A percentile compares a stretch with the other conserved stretches of the same genome.
Evolutionary conservation across 805 yeast genomes (phyloP).

Genomic region (Tetrapisispora phaffii): DNA sequence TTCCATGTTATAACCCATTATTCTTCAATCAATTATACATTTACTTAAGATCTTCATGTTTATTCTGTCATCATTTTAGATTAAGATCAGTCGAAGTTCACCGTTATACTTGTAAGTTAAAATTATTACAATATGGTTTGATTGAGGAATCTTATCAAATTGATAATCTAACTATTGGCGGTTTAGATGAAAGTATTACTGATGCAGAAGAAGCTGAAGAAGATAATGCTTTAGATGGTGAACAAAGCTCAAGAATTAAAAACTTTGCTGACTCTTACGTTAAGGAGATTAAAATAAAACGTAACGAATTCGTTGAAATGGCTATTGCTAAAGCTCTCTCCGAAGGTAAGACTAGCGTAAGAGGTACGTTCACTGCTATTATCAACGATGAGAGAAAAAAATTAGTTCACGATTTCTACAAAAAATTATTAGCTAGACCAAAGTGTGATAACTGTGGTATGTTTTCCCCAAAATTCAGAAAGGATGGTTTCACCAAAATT

Average conservation of each 20-base stretch:
- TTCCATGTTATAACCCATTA: conserved; percentile 89
- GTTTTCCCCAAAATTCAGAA: conserved; percentile 89
- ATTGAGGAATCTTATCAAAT: conserved; percentile 66
- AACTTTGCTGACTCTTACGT: conserved; percentile 34
- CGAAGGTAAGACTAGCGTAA: conserved; percentile 58
- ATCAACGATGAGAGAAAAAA: conserved; percentile 79
- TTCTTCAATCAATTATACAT: conserved; percentile 88
- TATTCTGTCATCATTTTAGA: conserved; percentile 82
- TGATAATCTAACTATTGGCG: conserved; percentile 44
- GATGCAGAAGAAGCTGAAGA: conserved; percentile 38
- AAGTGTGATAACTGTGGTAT: conserved; percentile 94
- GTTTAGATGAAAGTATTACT: conserved; percentile 28
- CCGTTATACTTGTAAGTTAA: conserved; percentile 65
- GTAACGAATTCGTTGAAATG: conserved; percentile 62
- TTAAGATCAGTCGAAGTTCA: conserved; percentile 62
- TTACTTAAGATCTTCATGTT: conserved; percentile 73
- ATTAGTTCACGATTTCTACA: conserved; percentile 64
- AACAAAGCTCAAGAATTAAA: conserved; percentile 14
- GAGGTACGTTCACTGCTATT: conserved; percentile 73
- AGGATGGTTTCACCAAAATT: conserved; percentile 87
- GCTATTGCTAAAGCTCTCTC: conserved; percentile 63
- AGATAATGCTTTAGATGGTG: conserved; percentile 16
- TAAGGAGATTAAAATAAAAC: conserved; percentile 42
- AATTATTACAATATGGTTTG: conserved; percentile 79
- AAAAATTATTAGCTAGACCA: conserved; percentile 60